Conservation (phyloP, 2,329 filamentous ascomycete genomes). For the Tolypocladium nubicola region DNA sequence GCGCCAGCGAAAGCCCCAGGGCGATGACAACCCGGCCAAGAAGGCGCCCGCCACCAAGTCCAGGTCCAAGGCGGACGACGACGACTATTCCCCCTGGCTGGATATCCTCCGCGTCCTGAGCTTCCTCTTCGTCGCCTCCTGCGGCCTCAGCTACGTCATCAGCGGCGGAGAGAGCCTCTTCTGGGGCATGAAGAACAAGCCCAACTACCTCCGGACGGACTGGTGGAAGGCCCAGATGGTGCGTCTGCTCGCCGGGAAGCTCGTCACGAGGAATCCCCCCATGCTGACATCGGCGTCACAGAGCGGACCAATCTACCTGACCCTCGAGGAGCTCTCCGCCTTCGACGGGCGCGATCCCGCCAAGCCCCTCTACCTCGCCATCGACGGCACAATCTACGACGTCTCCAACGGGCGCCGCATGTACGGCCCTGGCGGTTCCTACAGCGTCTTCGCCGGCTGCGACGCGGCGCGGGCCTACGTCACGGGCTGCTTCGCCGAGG, state of each 20-base stretch:
- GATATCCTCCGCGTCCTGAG: conserved; percentile 61
- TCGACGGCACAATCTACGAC: conserved; percentile 82
- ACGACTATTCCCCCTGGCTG: conserved; percentile 48
- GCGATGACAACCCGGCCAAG: conserved; percentile 10
- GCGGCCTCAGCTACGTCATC: conserved; percentile 64
- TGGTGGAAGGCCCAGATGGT: conserved; percentile 53
- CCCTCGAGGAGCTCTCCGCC: conserved; percentile 58
- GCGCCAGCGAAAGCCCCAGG: conserved; percentile 32
- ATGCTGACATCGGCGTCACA: conserved; percentile 11
- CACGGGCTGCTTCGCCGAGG: conserved; percentile 83
- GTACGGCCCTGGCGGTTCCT: conserved; percentile 78
- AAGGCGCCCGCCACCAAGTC: conserved; percentile 9
- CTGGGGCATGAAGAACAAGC: conserved; percentile 53
- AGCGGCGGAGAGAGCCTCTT: conserved; percentile 59
- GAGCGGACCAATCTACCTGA: conserved; percentile 56
- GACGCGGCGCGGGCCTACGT: conserved; percentile 86
- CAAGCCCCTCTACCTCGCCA: conserved; percentile 79
- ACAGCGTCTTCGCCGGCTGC: conserved; percentile 75
- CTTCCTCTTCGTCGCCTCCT: conserved; percentile 56
- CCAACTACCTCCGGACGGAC: conserved; percentile 49
- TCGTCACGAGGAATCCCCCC: neutral
- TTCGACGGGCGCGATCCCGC: conserved; percentile 69
- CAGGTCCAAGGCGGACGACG: conserved; percentile 29
- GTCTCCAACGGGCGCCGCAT: conserved; percentile 57
- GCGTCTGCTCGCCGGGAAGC: conserved; percentile 15